Conservation (phyloP, 805 yeast species). For the Yamadazyma laniorum region DNA sequence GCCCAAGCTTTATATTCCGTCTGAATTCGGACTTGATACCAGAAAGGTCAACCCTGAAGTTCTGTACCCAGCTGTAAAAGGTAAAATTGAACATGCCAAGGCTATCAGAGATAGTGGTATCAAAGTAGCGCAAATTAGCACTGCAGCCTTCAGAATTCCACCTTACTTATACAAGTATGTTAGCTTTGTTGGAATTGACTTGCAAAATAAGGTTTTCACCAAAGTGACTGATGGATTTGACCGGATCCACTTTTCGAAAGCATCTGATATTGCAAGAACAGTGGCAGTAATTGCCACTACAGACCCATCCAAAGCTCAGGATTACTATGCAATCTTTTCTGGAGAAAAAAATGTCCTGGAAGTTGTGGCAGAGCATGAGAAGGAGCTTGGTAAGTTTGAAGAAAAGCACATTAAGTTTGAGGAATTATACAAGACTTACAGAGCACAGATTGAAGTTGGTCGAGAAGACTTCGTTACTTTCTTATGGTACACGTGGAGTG, state of each 20-base stretch:
- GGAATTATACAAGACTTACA: conserved; percentile 27
- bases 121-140: conserved; percentile 45
- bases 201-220: conserved; percentile 31
- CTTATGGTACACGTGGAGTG: conserved; percentile 19
- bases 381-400: conserved; percentile 33
- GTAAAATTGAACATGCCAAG: conserved; percentile 36
- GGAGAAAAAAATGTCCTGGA: conserved; percentile 39
- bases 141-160: conserved; percentile 31
- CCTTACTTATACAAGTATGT: conserved; percentile 32
- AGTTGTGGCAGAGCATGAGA: conserved; percentile 37
- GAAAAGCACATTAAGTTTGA: conserved; percentile 28
- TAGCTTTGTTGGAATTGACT: conserved; percentile 38
- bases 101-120: conserved; percentile 33
- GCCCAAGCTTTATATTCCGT: conserved; percentile 55
- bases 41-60: conserved; percentile 17
- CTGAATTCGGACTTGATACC: conserved; percentile 57
- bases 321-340: conserved; percentile 42
- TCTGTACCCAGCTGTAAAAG: conserved; percentile 34
- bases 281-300: conserved; percentile 41
- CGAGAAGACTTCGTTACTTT: conserved; percentile 35
- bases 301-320: conserved; percentile 41
- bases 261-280: conserved; percentile 44
- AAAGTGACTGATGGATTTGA: conserved; percentile 39
- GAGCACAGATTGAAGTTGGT: conserved; percentile 27
- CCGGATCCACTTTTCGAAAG: conserved; percentile 33